Conservation (phyloP, 176 grass and related monocot genomes). For the Oryza rufipogon region DNA sequence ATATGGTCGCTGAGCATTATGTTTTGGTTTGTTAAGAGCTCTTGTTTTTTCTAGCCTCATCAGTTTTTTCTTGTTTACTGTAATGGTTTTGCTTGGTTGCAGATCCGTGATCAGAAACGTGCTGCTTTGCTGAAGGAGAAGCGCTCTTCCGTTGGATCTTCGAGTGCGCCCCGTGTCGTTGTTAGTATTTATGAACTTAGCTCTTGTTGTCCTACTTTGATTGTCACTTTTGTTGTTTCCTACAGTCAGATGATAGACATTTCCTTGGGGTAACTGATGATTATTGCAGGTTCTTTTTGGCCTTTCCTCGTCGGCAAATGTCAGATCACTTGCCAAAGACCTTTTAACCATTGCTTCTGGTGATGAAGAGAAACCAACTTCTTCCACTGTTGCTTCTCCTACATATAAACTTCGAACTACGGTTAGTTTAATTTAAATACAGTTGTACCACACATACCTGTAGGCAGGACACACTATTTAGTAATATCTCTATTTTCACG, state of each 20-base stretch:
- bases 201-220: background rate
- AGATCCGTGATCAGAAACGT: conserved; percentile 88
- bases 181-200: conserved; percentile 56
- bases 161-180: conserved; percentile 70
- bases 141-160: conserved; percentile 53
- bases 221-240: conserved; percentile 22
- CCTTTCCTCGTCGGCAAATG: conserved; percentile 67
- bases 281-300: conserved; percentile 79
- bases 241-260: conserved; percentile 1
- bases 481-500: conserved; percentile 8
- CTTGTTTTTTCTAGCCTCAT: background rate
- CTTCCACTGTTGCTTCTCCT: conserved; percentile 65
- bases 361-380: conserved; percentile 52
- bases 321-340: conserved; percentile 63
- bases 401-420: conserved; percentile 81
- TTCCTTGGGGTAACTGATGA: background rate
- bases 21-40: background rate
- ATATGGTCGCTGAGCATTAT: background rate
- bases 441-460: background rate
- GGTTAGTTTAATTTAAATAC: conserved; percentile 58
- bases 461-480: conserved; percentile 2
- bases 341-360: conserved; percentile 59
- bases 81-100: conserved; percentile 29
- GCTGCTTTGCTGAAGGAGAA: conserved; percentile 88
- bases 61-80: conserved; percentile 13